Conservation (phyloP, 345 rosid species). For the Turnera subulata region DNA sequence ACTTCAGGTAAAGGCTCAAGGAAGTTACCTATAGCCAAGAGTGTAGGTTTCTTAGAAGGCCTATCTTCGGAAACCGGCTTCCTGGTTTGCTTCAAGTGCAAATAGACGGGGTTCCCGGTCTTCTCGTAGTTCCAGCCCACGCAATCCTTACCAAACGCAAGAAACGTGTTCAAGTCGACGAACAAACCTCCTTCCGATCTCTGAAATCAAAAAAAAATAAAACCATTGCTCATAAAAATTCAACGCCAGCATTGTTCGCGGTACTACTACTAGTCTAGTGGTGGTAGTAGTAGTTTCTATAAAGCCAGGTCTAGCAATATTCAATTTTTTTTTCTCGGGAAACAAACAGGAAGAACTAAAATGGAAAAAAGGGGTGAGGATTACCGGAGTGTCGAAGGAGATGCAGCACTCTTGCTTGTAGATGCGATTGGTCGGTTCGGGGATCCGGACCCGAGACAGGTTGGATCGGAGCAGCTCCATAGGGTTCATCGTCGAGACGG, state of each 20-base stretch:
- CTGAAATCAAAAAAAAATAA: slow-evolving; percentile 33
- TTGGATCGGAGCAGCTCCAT: slow-evolving; percentile 94
- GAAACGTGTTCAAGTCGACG: slow-evolving; percentile 80
- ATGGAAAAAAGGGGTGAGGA: background rate
- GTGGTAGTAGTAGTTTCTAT: background rate
- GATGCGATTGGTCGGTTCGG: slow-evolving; percentile 95
- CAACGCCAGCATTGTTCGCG: no score
- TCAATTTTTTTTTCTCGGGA: background rate
- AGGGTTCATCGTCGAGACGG: slow-evolving; percentile 22
- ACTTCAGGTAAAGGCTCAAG: no score
- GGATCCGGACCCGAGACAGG: slow-evolving; percentile 96
- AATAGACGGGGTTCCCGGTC: slow-evolving; percentile 84
- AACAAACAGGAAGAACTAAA: slow-evolving; percentile 5
- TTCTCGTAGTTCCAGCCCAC: slow-evolving; percentile 89
- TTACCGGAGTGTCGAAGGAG: slow-evolving; percentile 91
- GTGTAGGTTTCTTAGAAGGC: slow-evolving; percentile 83
- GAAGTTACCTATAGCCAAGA: slow-evolving; percentile 85
- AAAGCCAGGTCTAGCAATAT: background rate
- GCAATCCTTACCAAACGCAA: slow-evolving; percentile 84
- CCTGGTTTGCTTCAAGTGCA: slow-evolving; percentile 72
- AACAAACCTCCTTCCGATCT: slow-evolving; percentile 90
- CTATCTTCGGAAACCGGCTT: slow-evolving; percentile 81
- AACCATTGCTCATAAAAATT: no score
- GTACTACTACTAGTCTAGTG: no score
- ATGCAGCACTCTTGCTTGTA: slow-evolving; percentile 96